Base-by-base conservation (phyloP, 2,329 filamentous ascomycete species). In the Grosmannia clavigera region DNA sequence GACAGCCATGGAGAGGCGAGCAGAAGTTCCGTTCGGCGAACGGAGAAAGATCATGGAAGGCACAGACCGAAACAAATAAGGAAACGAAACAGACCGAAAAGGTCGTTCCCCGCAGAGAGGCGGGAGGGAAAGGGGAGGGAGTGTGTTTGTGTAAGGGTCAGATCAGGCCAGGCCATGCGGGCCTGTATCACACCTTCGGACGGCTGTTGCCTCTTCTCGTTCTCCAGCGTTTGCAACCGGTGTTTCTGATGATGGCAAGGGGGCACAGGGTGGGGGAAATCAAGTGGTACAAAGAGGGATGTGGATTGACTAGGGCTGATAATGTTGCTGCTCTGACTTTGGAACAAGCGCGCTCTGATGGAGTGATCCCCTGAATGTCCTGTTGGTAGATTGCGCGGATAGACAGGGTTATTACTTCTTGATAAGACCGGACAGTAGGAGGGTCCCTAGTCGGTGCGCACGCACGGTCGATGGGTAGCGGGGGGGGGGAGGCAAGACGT, bases 261-360 rank as follows among this genome's bases (percentile, higher is more conserved):
- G 50, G 29, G 14, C 10, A 35, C 14, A 25, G 33, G 53, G 53
- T 38, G 29, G 50, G 50, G 50, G 50, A 31, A 31, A 31, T 19
- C 22, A 48, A 57, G 38, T 57, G 55, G 35, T 43, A 29, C 27
- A 40, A 57, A 16, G 40, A 16, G 56, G 38, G 38, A 16, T 7
- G 5, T 10, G 16, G 46, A 25, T 46, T n/a, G 31, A n/a, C 22
- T 33, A 19, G 27, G 55, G 38, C 38, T n/a, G 27, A 19, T 33
- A 35, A 11, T 33, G 19, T 22, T 57, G 55, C 31, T 57, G 27
- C 10, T 33, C 46, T 50, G 46, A 22, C 27, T 22, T 58, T 40
- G 64, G 62, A 63, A 59, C 71, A 72, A 71, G 71, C 71, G 71
- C 71, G 71, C 70, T 57, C 71, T 71, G 68, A 72, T 52, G 55